These are phyloP conservation scores for Calonectria crousiana DNA, from an alignment of 2,329 filamentous ascomycete genomes.

Conservation along the genomic window DNA sequence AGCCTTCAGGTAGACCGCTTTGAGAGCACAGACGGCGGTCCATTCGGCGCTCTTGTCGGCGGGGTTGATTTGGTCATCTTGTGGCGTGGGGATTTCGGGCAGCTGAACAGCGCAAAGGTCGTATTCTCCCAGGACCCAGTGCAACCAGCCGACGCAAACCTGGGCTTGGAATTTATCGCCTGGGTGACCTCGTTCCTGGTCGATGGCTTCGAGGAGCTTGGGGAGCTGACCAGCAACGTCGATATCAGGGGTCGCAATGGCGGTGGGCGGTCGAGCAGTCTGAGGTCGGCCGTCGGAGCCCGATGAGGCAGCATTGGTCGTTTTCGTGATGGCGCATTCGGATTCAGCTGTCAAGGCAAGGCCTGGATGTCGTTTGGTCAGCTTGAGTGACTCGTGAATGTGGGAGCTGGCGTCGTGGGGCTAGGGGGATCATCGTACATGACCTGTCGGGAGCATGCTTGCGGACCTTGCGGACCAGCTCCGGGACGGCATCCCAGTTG, in stretches of 20 bases:
- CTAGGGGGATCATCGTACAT: slow-evolving; percentile 69
- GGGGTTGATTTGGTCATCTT: slow-evolving; percentile 65
- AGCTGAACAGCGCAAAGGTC: slow-evolving; percentile 66
- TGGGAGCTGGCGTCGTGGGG: slow-evolving; percentile 17
- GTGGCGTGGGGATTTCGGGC: slow-evolving; percentile 71
- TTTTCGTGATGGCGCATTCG: slow-evolving; percentile 73
- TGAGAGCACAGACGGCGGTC: slow-evolving; percentile 86
- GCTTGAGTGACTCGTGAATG: not conserved
- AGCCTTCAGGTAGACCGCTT: slow-evolving; percentile 82
- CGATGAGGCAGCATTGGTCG: slow-evolving; percentile 52
- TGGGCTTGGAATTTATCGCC: slow-evolving; percentile 82
- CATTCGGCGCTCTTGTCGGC: slow-evolving; percentile 73
- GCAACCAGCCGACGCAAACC: slow-evolving; percentile 86
- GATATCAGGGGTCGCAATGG: slow-evolving; percentile 57
- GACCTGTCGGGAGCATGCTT: slow-evolving; percentile 90
- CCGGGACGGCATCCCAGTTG: slow-evolving; percentile 87
- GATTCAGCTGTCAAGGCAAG: slow-evolving; percentile 77
- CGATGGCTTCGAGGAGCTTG: slow-evolving; percentile 67
- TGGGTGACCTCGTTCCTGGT: slow-evolving; percentile 63
- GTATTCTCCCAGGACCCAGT: slow-evolving; percentile 82
- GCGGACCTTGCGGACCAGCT: slow-evolving; percentile 91
- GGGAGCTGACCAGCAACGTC: slow-evolving; percentile 61
- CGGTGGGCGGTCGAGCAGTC: slow-evolving; percentile 56
- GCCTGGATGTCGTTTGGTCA: slow-evolving; percentile 59
- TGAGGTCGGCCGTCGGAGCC: slow-evolving; percentile 28